Percentiles rank a stretch among this genome's conserved stretches.
Conservation (phyloP, 2,329 filamentous ascomycete species). For the Ophiostoma sp. region DNA sequence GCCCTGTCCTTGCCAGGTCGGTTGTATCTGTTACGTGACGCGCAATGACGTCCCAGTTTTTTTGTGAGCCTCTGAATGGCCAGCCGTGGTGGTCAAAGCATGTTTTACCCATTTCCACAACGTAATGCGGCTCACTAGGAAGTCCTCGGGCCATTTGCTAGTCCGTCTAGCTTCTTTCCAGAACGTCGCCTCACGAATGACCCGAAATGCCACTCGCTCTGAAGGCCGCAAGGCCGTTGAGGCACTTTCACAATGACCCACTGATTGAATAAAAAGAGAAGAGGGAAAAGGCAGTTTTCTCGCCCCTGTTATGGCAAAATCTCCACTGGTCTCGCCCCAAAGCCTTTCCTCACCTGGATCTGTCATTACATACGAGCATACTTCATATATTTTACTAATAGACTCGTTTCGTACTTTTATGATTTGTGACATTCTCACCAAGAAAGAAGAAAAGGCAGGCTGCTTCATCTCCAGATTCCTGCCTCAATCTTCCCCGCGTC, state of each 20-base stretch:
- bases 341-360: no score
- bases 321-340: no score
- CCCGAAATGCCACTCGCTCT: background rate
- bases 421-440: no score
- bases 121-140: background rate
- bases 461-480: background rate
- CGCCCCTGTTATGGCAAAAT: no score
- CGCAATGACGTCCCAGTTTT: slow-evolving; percentile 5
- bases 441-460: no score
- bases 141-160: background rate
- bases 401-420: no score
- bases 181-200: background rate
- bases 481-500: background rate
- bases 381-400: no score
- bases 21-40: background rate
- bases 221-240: background rate
- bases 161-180: background rate
- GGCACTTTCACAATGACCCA: background rate
- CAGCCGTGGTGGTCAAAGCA: background rate
- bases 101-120: background rate
- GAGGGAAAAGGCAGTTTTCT: no score
- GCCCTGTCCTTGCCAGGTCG: background rate
- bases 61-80: background rate
- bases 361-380: no score
- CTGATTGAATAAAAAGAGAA: background rate